Evolutionary conservation across 1,284 basidiomycete genomes (phyloP).

Genomic region (Ustilago cynodontis): DNA sequence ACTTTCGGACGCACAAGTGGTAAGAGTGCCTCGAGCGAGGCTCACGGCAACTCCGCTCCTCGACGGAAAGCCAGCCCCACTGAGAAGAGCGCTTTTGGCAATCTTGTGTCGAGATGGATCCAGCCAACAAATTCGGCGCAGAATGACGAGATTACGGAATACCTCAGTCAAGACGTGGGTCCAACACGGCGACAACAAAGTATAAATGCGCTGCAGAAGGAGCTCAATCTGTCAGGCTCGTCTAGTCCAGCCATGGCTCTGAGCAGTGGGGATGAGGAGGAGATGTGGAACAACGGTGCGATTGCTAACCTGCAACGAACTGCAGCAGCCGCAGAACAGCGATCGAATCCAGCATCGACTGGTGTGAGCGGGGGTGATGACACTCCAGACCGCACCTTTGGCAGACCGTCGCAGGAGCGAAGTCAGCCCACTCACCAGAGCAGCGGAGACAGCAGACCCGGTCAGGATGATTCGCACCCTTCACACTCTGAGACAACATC

Average conservation of each 20-base stretch:
- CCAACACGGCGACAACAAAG: conserved; percentile 10
- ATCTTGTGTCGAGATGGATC: conserved; percentile 19
- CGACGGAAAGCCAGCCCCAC: conserved; percentile 33
- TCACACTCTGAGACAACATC: conserved; percentile 31
- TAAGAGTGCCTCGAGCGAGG: conserved; percentile 19
- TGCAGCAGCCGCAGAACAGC: background rate
- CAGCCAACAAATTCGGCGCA: conserved; percentile 8
- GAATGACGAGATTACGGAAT: conserved; percentile 24
- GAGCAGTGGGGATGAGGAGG: conserved; percentile 5
- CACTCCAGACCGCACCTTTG: conserved; percentile 29
- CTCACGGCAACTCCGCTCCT: background rate
- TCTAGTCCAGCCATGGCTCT: conserved; percentile 10
- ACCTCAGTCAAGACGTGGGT: conserved; percentile 14
- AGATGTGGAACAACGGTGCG: conserved; percentile 15
- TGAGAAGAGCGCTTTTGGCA: conserved; percentile 30
- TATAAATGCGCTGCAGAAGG: conserved; percentile 25
- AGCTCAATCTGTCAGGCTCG: conserved; percentile 16
- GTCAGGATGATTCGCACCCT: conserved; percentile 13
- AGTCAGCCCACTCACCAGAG: conserved; percentile 8
- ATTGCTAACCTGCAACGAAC: background rate
- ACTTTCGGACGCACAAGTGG: conserved; percentile 32
- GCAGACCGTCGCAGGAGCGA: conserved; percentile 14
- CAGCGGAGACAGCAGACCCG: conserved; percentile 16
- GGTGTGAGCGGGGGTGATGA: conserved; percentile 9
- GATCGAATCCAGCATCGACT: conserved; percentile 6